Conservation (phyloP, 352 stramenopile species). For the Aphanomyces stellatus region DNA sequence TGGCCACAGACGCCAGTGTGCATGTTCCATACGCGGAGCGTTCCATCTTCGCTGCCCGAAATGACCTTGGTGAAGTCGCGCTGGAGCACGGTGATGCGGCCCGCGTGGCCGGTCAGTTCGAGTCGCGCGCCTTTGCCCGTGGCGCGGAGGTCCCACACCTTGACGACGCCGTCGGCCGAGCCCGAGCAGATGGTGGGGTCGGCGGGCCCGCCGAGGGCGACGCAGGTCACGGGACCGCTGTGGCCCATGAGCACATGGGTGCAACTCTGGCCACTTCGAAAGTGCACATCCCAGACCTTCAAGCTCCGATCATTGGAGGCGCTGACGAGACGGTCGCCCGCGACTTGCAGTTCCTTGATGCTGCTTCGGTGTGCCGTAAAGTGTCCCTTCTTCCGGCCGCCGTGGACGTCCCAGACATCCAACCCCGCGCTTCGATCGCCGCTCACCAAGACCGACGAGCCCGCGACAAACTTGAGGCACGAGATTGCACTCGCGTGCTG, state of each 20-base stretch:
- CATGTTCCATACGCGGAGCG: conserved; percentile 68
- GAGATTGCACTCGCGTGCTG: conserved; percentile 36
- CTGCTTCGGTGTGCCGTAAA: conserved; percentile 45
- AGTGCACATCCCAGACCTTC: conserved; percentile 72
- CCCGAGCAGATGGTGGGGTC: conserved; percentile 75
- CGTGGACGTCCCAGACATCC: conserved; percentile 62
- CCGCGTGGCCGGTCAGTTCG: conserved; percentile 38
- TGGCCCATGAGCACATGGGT: conserved; percentile 53
- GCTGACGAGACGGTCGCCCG: conserved; percentile 59
- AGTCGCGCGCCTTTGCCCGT: conserved; percentile 58
- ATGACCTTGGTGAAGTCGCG: conserved; percentile 76
- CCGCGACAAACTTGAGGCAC: conserved; percentile 51
- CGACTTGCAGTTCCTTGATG: conserved; percentile 61
- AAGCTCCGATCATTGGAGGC: conserved; percentile 61
- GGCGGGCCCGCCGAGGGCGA: conserved; percentile 57
- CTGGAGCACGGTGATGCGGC: conserved; percentile 53
- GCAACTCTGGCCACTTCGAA: conserved; percentile 38
- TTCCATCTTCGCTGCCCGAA: conserved; percentile 65
- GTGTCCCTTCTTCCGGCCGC: conserved; percentile 42
- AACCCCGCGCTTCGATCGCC: conserved; percentile 43
- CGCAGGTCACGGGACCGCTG: conserved; percentile 52
- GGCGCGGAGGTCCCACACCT: conserved; percentile 75
- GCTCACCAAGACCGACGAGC: conserved; percentile 51
- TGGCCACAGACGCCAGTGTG: conserved; percentile 61
- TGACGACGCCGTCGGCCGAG: conserved; percentile 58